phyloP scores from a whole-genome alignment of 2,329 filamentous ascomycete genomes.

The Endoconidiophora polonica region DNA sequence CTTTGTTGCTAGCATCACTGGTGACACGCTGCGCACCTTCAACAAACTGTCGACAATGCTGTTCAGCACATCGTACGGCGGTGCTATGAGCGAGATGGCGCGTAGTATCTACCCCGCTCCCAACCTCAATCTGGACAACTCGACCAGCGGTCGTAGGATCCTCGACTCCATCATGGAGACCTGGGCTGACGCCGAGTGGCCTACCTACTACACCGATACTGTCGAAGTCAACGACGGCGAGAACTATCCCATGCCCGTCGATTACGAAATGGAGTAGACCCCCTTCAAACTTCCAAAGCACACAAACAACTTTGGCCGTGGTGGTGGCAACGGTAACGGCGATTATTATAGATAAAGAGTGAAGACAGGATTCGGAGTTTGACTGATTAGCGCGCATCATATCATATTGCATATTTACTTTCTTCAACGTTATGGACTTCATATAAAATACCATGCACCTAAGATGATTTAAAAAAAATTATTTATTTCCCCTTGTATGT shows the following conservation, averaged over 20 bases:
- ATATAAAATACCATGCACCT: too few relatives aligned
- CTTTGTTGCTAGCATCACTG: slow-evolving; percentile 42
- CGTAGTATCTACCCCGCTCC: slow-evolving; percentile 24
- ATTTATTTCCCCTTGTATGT: too few relatives aligned
- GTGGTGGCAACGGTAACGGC: too few relatives aligned
- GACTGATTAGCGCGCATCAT: too few relatives aligned
- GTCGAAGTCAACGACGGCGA: slow-evolving; percentile 27
- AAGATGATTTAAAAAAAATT: too few relatives aligned
- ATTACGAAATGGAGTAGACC: neutral
- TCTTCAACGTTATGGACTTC: too few relatives aligned
- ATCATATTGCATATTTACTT: too few relatives aligned
- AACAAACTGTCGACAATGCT: slow-evolving; percentile 25
- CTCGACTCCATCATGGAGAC: slow-evolving; percentile 22
- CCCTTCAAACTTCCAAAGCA: too few relatives aligned
- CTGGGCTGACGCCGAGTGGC: slow-evolving; percentile 23
- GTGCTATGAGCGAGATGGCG: slow-evolving; percentile 25
- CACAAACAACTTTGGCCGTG: too few relatives aligned
- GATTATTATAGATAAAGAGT: too few relatives aligned
- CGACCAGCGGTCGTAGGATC: slow-evolving; percentile 20
- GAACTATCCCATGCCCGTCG: slow-evolving; percentile 21
- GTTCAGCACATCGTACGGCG: slow-evolving; percentile 39
- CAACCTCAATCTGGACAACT: slow-evolving; percentile 22
- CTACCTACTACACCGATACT: slow-evolving; percentile 27
- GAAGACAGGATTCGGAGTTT: too few relatives aligned
- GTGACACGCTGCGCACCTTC: slow-evolving; percentile 32